Percentiles rank a stretch among this genome's conserved stretches.
Conservation (phyloP, 108 stramenopile genomes). For the Asterionellopsis glacialis region DNA sequence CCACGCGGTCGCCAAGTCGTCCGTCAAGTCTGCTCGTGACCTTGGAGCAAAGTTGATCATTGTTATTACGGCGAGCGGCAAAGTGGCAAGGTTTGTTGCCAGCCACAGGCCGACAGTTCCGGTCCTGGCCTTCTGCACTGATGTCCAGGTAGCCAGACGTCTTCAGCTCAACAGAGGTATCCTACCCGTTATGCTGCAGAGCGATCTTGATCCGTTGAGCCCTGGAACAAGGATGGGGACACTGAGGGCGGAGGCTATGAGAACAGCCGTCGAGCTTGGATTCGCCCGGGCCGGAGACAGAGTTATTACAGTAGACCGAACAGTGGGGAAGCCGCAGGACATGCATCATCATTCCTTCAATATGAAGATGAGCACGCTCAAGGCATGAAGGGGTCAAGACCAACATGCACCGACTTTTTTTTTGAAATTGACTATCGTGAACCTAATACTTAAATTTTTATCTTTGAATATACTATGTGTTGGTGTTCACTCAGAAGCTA, state of each 20-base stretch:
- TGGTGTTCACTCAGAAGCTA: too few relatives aligned
- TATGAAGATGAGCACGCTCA: slow-evolving; percentile 65
- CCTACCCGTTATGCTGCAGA: slow-evolving; percentile 50
- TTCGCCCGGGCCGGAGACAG: slow-evolving; percentile 55
- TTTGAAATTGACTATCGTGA: too few relatives aligned
- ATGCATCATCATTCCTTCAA: slow-evolving; percentile 57
- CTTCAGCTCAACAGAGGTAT: slow-evolving; percentile 55
- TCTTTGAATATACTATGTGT: too few relatives aligned
- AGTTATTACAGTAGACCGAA: slow-evolving; percentile 61
- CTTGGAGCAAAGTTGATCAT: slow-evolving; percentile 57
- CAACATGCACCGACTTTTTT: too few relatives aligned
- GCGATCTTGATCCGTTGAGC: slow-evolving; percentile 27
- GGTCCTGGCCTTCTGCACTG: slow-evolving; percentile 64
- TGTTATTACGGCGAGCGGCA: slow-evolving; percentile 38
- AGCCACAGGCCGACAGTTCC: slow-evolving; percentile 58
- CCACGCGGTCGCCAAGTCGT: slow-evolving; percentile 47
- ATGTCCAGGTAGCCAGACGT: slow-evolving; percentile 54
- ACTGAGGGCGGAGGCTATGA: slow-evolving; percentile 60
- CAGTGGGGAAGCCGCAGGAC: slow-evolving; percentile 46
- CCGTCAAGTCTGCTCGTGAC: slow-evolving; percentile 50
- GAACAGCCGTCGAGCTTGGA: slow-evolving; percentile 63
- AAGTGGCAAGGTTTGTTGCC: slow-evolving; percentile 48
- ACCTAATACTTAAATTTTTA: too few relatives aligned
- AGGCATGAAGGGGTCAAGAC: not conserved
- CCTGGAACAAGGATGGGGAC: slow-evolving; percentile 48